Percentiles rank a stretch among this genome's conserved stretches.
Evolutionary conservation across 306 rosid genomes (phyloP).

Genomic region (Quercus cerris): DNA sequence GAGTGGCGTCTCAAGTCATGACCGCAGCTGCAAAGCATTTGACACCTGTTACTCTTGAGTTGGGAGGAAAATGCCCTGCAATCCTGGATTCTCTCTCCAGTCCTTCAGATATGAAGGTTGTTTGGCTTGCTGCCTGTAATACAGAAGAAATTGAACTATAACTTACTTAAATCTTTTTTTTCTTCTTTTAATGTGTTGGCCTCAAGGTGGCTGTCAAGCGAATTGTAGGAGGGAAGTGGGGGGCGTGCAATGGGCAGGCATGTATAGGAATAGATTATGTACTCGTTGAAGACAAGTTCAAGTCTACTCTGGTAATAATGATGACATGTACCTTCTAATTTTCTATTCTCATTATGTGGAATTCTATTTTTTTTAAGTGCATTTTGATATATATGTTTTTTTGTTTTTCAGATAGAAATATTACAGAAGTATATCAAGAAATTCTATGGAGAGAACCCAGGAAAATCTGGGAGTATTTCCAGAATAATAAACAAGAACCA

Average conservation of each 20-base stretch:
- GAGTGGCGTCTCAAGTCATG: slow-evolving; percentile 60
- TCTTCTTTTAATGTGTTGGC: slow-evolving; percentile 2
- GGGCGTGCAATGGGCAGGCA: slow-evolving; percentile 83
- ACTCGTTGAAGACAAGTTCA: slow-evolving; percentile 66
- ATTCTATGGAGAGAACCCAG: slow-evolving; percentile 60
- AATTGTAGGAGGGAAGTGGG: slow-evolving; percentile 87
- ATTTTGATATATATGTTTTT: slow-evolving; percentile 1
- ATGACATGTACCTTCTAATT: not conserved
- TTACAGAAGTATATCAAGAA: slow-evolving; percentile 47
- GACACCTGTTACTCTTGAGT: slow-evolving; percentile 90
- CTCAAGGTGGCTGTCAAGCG: slow-evolving; percentile 69
- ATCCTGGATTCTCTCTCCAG: slow-evolving; percentile 64
- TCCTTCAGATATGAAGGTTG: slow-evolving; percentile 65
- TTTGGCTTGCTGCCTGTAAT: not conserved
- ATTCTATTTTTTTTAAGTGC: not conserved
- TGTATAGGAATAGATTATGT: slow-evolving; percentile 78
- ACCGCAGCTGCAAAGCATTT: slow-evolving; percentile 84
- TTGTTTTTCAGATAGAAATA: slow-evolving; percentile 47
- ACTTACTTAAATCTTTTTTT: not conserved
- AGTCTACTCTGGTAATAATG: slow-evolving; percentile 51
- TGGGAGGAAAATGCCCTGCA: slow-evolving; percentile 96
- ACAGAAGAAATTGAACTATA: slow-evolving; percentile 1
- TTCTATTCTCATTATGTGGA: not conserved
- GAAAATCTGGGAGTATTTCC: slow-evolving; percentile 47
- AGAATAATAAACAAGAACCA: slow-evolving; percentile 60